Evolutionary conservation across 1,139 yeast genomes (phyloP), one percentile per base, ranked within the genome.

Genomic region (Yamadazyma aaseri): DNA sequence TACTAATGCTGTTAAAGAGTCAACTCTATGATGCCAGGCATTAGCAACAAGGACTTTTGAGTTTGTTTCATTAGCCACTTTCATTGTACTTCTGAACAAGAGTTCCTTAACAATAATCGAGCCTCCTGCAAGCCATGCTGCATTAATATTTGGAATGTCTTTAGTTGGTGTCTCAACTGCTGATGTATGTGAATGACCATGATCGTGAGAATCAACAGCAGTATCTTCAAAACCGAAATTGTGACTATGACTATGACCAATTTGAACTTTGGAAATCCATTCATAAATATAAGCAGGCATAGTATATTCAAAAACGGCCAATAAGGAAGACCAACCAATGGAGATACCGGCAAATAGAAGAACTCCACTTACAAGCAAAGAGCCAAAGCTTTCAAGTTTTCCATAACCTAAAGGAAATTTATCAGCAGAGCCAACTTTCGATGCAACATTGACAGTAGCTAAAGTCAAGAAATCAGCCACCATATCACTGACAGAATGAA

Each of bases 1-100:
- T 7, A 92, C 97, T 25, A 85, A 71, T 0, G 97, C 89, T 0
- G 97, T 94, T 47, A 92, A 59, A 1, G 96, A 84, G 56, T 92
- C 98, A n/a, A 92, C 90, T 44, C 98, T 73, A 54, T 92, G 98
- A 56, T 92, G 98, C 97, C 97, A 92, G 3, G 98, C 98, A 53
- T 92, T 92, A 5, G 98, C 98, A 32, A 87, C 81, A 36, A 92
- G 71, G 4, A 92, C 97, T 42, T 87, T 86, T 2, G 97, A 87
- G 51, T 86, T 84, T 20, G 89, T 77, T 41, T 72, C 65, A 28
- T 71, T 65, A 3, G 97, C 97, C 13, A 92, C 79, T 43, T 78
- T 76, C 65, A 82, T 73, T 0, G 98, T 92, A 11, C 86, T 85
- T 39, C 78, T 78, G 60, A 78, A 92, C 30, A 92, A 76, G 73